Base-by-base conservation (phyloP, 225 moss, liverwort and hornwort genomes). In the Sphagnum contortum region DNA sequence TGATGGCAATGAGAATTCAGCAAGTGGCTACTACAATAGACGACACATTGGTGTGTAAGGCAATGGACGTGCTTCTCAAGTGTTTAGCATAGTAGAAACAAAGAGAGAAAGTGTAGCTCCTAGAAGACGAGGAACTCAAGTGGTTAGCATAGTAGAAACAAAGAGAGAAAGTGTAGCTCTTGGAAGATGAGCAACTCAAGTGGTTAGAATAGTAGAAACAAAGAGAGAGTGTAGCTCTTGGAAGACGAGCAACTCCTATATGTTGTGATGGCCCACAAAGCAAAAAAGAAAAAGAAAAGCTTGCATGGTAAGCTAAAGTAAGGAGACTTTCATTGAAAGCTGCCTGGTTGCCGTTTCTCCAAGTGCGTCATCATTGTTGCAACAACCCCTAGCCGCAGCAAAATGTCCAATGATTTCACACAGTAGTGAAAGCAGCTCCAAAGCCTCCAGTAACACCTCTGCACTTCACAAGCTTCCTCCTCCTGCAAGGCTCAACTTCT, bases 251-350 rank as follows among this genome's bases (percentile, higher is more conserved):
- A 79, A 76, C 73, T 83, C 11, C 48, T 83, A 12, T 79, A 83
- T 12, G 6, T 89, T 3, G 87, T 87, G 58, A 79, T 94, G 5
- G 76, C 82, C 44, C 57, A 29, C 29, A 29, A 29, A 29, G 1
- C 85, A 80, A 89, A 87, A 14, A 89, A 72, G 65, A 72, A 70
- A 5, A 87, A 79, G 8, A 86, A 85, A 3, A 72, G 63, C 51
- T 59, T 81, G 9, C 77, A 85, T 63, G 87, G 83, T 0, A 94
- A 85, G 47, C 91, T 88, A 67, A 44, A 61, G 69, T 5, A 66
- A 76, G 46, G 91, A 85, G 67, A 67, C 85, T 5, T 91, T 91
- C 72, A 72, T 91, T 48, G 29, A 29, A 29, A 29, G 29, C 29
- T 29, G 29, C 29, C 29, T 29, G 29, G 29, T 29, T 29, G 29